Base-by-base conservation (phyloP, 768 basidiomycete species). In the Fomitopsis serialis region DNA sequence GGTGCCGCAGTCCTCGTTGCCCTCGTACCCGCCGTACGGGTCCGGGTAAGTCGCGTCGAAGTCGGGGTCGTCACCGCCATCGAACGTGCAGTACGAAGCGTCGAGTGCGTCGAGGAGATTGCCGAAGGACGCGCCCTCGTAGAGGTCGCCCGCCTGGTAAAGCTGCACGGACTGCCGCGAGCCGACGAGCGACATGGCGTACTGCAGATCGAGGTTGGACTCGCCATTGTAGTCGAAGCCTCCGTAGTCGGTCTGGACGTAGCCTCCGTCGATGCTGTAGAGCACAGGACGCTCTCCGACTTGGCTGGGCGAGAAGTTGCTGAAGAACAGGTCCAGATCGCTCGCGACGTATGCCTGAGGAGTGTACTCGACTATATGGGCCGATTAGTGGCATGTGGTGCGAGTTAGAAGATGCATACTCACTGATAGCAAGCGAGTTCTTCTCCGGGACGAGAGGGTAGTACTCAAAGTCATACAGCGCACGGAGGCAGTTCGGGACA, bases 181-280 rank as follows among this genome's bases (percentile, higher is more conserved):
- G 17, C 62, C 62, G 12, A 62, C 61, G 12, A 83, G 69, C 8
- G 77, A 74, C 58, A 89, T 80, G 11, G 72, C 81, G 45, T 87
- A 89, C 66, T 89, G 79, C 23, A 89, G 78, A 62, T 90, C 88
- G 4, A 90, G 76, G 61, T 84, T 76, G 19, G 85, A 84, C 73
- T 88, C 89, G 22, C 76, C 82, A 45, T 85, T 83, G 42, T 71
- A 72, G 40, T 69, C 58, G 58, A 81, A 80, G 36, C 75, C 66
- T 40, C 69, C 61, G 22, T 77, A 64, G 17, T 69, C 66, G 2
- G 70, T 77, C 55, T 81, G 79, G 37, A 57, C 70, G 12, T 73
- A 73, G 48, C 75, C 45, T 53, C 63, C 67, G 42, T 69, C 63
- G 46, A 65, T 65, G 6, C 66, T 57, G 42, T 63, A 63, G 13